Percentiles rank a stretch among this genome's conserved stretches.
Evolutionary conservation across 257 asterid genomes (phyloP).

Genomic region (Penstemon barbatus): DNA sequence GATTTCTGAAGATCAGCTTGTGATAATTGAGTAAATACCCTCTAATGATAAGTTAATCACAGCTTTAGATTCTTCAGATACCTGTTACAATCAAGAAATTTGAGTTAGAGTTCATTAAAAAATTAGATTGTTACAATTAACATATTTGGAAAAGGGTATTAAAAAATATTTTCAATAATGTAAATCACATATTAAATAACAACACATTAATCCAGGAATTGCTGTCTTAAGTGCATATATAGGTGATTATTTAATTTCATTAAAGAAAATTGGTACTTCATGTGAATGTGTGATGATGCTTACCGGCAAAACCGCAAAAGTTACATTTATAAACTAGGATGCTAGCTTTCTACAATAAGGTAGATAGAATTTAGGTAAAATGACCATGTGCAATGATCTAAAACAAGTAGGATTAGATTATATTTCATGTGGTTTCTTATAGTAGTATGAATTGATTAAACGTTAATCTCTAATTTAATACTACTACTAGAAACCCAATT

Average conservation of each 20-base stretch:
- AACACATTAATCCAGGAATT: too few species aligned
- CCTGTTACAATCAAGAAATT: conserved; percentile 27
- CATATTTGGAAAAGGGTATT: too few species aligned
- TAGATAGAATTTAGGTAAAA: conserved; percentile 19
- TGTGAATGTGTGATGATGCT: conserved; percentile 21
- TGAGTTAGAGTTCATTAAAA: background rate
- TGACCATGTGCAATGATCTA: conserved; percentile 34
- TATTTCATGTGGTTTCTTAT: conserved; percentile 35
- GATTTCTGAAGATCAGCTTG: too few species aligned
- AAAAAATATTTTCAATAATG: background rate
- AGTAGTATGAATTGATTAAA: conserved; percentile 6
- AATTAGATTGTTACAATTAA: background rate
- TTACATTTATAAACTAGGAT: background rate
- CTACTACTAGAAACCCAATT: background rate
- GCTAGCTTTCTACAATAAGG: conserved; percentile 24
- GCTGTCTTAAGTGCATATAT: too few species aligned
- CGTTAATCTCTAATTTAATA: too few species aligned
- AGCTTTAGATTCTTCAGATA: conserved; percentile 36
- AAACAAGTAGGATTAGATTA: conserved; percentile 37
- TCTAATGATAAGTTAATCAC: conserved; percentile 13
- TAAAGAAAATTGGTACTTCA: background rate
- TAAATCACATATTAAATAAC: background rate
- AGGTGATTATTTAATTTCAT: too few species aligned
- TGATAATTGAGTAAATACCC: too few species aligned
- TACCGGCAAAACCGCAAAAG: conserved; percentile 11